These are phyloP conservation scores for Boletellus sp. DNA, from an alignment of 768 basidiomycete species.

Conservation along the genomic window DNA sequence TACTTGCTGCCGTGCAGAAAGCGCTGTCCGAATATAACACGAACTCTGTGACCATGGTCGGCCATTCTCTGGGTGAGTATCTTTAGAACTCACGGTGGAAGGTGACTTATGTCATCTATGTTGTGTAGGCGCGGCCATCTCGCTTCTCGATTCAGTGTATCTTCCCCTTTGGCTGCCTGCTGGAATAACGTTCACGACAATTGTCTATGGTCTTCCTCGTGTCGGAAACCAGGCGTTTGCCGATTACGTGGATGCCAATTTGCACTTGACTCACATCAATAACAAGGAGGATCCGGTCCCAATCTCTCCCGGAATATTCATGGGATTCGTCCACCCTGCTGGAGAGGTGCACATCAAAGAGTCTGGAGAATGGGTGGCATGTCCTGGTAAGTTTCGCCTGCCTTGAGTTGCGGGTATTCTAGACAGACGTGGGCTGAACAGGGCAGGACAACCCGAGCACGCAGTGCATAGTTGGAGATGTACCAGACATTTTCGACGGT, in stretches of 20 bases:
- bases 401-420: neutral
- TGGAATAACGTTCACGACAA: slow-evolving; percentile 29
- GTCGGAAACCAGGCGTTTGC: slow-evolving; percentile 61
- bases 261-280: slow-evolving; percentile 50
- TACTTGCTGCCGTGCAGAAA: slow-evolving; percentile 43
- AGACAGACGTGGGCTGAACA: neutral
- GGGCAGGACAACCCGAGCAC: slow-evolving; percentile 56
- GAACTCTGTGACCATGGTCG: slow-evolving; percentile 41
- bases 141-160: slow-evolving; percentile 39
- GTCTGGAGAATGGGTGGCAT: slow-evolving; percentile 47
- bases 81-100: neutral
- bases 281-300: slow-evolving; percentile 45
- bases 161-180: slow-evolving; percentile 37
- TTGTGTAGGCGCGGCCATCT: slow-evolving; percentile 33
- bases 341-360: slow-evolving; percentile 46
- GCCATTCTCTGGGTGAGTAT: slow-evolving; percentile 39
- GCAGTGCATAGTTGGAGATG: slow-evolving; percentile 23
- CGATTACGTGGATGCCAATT: slow-evolving; percentile 47
- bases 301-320: slow-evolving; percentile 31
- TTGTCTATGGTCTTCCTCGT: slow-evolving; percentile 36
- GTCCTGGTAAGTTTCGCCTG: slow-evolving; percentile 39
- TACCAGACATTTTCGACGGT: slow-evolving; percentile 42
- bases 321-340: slow-evolving; percentile 38
- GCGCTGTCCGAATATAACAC: slow-evolving; percentile 36
- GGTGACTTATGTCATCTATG: neutral